These are phyloP conservation scores for Strombidium stylifer DNA, from an alignment of 73 alveolate species.

Conservation along the genomic window DNA sequence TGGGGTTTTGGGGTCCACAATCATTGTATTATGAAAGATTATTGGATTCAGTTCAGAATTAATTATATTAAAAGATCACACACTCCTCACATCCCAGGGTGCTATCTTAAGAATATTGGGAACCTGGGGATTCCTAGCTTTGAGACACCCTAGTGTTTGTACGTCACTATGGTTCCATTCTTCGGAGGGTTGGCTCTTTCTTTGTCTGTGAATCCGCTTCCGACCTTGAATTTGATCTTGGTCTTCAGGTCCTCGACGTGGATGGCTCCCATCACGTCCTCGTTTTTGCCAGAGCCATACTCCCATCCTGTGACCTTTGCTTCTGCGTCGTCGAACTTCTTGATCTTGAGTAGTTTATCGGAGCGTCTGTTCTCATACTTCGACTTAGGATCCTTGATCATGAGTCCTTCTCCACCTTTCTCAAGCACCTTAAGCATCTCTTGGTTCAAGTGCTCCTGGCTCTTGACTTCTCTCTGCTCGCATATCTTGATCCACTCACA, in stretches of 20 bases:
- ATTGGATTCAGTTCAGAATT: no score
- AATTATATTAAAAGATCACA: no score
- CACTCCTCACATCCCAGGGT: conserved; percentile 17
- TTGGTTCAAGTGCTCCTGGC: conserved; percentile 51
- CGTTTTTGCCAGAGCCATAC: conserved; percentile 71
- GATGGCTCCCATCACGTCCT: conserved; percentile 68
- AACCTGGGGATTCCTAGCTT: conserved; percentile 77
- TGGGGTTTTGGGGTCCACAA: no score
- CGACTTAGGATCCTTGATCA: conserved; percentile 72
- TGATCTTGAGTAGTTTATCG: conserved; percentile 67
- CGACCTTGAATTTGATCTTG: conserved; percentile 63
- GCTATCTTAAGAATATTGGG: conserved; percentile 71
- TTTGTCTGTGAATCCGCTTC: conserved; percentile 81
- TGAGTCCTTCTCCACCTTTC: conserved; percentile 82
- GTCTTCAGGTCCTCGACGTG: conserved; percentile 48
- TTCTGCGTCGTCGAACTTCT: conserved; percentile 80
- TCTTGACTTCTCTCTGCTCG: conserved; percentile 60
- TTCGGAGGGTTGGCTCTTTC: conserved; percentile 81
- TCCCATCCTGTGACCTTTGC: conserved; percentile 67
- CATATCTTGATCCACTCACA: conserved; percentile 12
- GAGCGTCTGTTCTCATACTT: conserved; percentile 69
- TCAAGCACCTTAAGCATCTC: conserved; percentile 55
- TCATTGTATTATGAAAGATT: no score
- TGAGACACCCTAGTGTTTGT: conserved; percentile 66
- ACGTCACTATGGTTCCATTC: conserved; percentile 72